Conservation (phyloP, 176 grass and related monocot species). For the Saccharum spontaneum region DNA sequence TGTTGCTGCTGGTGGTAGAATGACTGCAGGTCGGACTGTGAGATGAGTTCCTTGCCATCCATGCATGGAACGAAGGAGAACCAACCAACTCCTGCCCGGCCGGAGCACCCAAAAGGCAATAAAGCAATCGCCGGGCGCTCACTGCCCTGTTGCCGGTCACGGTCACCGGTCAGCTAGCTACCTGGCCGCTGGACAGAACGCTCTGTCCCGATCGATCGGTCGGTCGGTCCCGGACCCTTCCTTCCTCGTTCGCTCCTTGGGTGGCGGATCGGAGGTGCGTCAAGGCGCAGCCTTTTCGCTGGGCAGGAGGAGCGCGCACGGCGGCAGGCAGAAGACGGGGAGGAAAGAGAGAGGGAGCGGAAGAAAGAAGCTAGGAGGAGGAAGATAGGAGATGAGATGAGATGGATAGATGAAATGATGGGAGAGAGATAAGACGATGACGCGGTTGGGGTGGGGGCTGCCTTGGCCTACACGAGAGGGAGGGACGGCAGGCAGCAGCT, state of each 20-base stretch:
- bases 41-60: constrained; percentile 74
- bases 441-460: constrained; percentile 35
- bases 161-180: background rate
- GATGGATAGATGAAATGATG: constrained; percentile 41
- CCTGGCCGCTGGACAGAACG: background rate
- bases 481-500: background rate
- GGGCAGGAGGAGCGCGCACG: background rate
- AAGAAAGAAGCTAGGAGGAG: background rate
- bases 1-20: constrained; percentile 74
- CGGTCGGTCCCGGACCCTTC: too few species aligned
- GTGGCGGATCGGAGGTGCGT: background rate
- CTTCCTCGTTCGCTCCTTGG: background rate
- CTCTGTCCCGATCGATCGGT: too few species aligned
- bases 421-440: constrained; percentile 40
- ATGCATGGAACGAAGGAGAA: constrained; percentile 55
- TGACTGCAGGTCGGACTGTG: constrained; percentile 63
- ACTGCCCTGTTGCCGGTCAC: background rate
- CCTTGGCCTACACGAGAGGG: constrained; percentile 22
- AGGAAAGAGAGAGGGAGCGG: background rate
- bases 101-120: background rate
- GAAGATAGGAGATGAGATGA: background rate
- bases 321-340: background rate
- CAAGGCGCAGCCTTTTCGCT: background rate
- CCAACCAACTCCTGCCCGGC: background rate
- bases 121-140: background rate